A percentile compares a stretch with the other conserved stretches of the same genome.
phyloP scores from a whole-genome alignment of 2,329 filamentous ascomycete genomes.

The Ophiocordyceps sinensis region DNA sequence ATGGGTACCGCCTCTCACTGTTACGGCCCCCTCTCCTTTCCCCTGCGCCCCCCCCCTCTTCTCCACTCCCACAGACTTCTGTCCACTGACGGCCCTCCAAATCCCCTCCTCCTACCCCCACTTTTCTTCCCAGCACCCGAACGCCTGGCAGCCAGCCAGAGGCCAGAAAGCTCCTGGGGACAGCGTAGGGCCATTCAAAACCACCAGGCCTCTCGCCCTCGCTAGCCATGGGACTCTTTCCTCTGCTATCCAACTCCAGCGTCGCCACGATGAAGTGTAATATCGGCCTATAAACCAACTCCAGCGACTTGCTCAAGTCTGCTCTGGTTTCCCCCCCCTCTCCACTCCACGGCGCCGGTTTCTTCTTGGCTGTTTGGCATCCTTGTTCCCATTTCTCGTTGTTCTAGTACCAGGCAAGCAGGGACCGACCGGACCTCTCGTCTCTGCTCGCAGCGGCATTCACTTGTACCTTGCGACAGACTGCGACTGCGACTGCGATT shows the following conservation, averaged over 20 bases:
- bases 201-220: conserved; percentile 4
- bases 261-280: conserved; percentile 39
- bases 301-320: conserved; percentile 42
- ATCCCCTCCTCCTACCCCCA: not conserved
- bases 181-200: conserved; percentile 15
- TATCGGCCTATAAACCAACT: conserved; percentile 33
- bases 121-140: not conserved
- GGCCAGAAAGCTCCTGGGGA: not conserved
- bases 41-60: not conserved
- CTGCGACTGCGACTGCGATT: not conserved
- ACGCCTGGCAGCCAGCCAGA: not conserved
- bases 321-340: conserved; percentile 23
- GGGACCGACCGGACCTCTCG: no score
- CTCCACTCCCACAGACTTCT: not conserved
- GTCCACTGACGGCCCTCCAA: not conserved
- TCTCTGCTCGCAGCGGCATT: conserved; percentile 29
- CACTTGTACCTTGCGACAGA: conserved; percentile 32
- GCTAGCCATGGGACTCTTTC: conserved; percentile 12
- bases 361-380: no score
- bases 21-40: not conserved
- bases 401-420: not conserved
- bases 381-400: not conserved
- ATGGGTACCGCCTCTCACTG: no score
- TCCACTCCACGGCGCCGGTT: conserved; percentile 22
- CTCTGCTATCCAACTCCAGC: conserved; percentile 30